Conservation (phyloP, 2,329 filamentous ascomycete species). For the Paecilomyces dactylethromorphus region DNA sequence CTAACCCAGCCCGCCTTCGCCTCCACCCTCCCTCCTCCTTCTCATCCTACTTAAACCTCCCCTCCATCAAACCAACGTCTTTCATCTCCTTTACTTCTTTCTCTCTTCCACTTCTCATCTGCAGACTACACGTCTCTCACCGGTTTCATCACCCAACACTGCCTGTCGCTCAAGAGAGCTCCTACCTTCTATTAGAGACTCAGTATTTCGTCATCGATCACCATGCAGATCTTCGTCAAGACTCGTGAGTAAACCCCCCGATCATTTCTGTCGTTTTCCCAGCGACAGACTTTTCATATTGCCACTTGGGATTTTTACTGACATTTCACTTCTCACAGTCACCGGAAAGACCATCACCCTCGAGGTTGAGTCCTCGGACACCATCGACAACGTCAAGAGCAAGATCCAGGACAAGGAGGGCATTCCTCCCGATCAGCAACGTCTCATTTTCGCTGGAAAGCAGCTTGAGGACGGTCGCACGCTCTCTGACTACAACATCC, state of each 20-base stretch:
- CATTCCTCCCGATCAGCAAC: slow-evolving; percentile 53
- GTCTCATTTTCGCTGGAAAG: slow-evolving; percentile 53
- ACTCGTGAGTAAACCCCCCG: slow-evolving; percentile 60
- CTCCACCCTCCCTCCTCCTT: slow-evolving; percentile 12
- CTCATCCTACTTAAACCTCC: slow-evolving; percentile 24
- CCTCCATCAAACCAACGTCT: slow-evolving; percentile 17
- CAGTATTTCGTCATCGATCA: slow-evolving; percentile 22
- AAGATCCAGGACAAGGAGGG: slow-evolving; percentile 57
- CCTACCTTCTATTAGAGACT: background rate
- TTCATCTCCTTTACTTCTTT: slow-evolving; percentile 8
- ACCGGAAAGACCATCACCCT: slow-evolving; percentile 53
- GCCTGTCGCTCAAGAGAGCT: slow-evolving; percentile 1
- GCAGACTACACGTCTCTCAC: slow-evolving; percentile 3
- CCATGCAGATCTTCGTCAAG: slow-evolving; percentile 98
- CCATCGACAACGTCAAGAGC: slow-evolving; percentile 51
- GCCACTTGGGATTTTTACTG: slow-evolving; percentile 11
- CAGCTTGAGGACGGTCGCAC: slow-evolving; percentile 53
- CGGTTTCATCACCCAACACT: slow-evolving; percentile 7
- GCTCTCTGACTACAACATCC: slow-evolving; percentile 50
- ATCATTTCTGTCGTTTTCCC: slow-evolving; percentile 11
- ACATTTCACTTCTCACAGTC: slow-evolving; percentile 37
- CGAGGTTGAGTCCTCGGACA: slow-evolving; percentile 44
- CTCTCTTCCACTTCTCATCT: slow-evolving; percentile 7
- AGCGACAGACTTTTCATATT: slow-evolving; percentile 6
- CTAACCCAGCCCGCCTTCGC: slow-evolving; percentile 19